These are phyloP conservation scores for Vanrija pseudolonga DNA, from an alignment of 1,284 basidiomycete species.

Conservation along the genomic window DNA sequence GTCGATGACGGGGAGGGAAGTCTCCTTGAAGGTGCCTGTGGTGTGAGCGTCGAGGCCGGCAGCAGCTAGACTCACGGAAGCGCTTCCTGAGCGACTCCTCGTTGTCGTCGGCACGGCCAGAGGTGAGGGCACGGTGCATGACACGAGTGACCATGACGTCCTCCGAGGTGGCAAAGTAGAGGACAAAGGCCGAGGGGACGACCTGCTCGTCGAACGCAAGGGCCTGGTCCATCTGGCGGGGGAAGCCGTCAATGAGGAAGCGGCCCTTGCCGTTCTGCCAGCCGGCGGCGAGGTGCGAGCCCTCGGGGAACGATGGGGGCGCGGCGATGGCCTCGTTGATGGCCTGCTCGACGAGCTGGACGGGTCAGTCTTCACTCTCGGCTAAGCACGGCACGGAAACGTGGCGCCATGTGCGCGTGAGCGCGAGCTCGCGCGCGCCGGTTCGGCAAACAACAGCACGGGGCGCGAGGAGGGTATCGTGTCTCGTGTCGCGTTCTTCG, in stretches of 20 bases:
- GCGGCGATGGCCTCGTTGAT: conserved; percentile 65
- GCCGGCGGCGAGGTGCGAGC: conserved; percentile 40
- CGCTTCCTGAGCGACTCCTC: conserved; percentile 93
- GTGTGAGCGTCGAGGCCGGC: conserved; percentile 52
- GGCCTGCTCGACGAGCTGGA: conserved; percentile 78
- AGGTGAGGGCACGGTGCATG: conserved; percentile 86
- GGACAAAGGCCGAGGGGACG: conserved; percentile 70
- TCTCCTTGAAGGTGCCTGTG: conserved; percentile 69
- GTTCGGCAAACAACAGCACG: background rate
- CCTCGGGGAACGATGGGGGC: conserved; percentile 31
- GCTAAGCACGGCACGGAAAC: no score
- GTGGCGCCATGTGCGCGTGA: no score
- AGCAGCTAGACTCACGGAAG: conserved; percentile 53
- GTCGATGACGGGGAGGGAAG: conserved; percentile 95
- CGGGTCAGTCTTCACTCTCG: no score
- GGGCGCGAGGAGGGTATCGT: no score
- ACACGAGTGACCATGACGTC: conserved; percentile 82
- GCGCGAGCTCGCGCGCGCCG: background rate
- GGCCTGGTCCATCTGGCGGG: conserved; percentile 98
- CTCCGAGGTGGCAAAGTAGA: conserved; percentile 89
- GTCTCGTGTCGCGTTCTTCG: no score
- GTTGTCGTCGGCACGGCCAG: conserved; percentile 95
- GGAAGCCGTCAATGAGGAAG: conserved; percentile 97
- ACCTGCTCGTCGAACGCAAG: conserved; percentile 88
- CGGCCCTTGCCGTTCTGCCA: conserved; percentile 75